A percentile compares a stretch with the other conserved stretches of the same genome.
These are phyloP conservation scores for Xerocomus minutiporus DNA, from an alignment of 1,284 basidiomycete genomes.

Conservation along the genomic window DNA sequence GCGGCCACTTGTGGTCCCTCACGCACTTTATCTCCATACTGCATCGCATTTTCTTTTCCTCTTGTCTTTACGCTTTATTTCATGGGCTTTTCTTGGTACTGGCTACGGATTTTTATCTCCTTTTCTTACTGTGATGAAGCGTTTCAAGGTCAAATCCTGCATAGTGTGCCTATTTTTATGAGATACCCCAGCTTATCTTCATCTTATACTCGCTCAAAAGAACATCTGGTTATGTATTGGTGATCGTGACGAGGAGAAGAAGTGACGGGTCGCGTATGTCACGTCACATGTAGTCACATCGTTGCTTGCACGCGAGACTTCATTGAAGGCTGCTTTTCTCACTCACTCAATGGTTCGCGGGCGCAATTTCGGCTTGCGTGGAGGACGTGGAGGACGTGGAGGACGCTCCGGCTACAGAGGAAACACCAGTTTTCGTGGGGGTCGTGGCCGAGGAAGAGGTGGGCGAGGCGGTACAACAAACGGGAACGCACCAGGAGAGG, in stretches of 20 bases:
- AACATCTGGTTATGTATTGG: not conserved
- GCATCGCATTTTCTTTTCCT: not conserved
- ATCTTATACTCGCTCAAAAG: too few species aligned
- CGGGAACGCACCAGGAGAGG: conserved; percentile 40
- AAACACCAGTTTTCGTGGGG: conserved; percentile 34
- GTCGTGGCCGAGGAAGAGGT: conserved; percentile 42
- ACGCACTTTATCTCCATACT: conserved; percentile 9
- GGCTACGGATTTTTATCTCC: too few species aligned
- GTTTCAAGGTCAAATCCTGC: too few species aligned
- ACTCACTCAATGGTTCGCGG: conserved; percentile 32
- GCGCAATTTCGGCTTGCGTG: conserved; percentile 36
- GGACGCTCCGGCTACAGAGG: conserved; percentile 49
- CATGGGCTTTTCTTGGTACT: too few species aligned
- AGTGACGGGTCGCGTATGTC: conserved; percentile 27
- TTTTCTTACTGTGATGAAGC: not conserved
- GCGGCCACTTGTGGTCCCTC: conserved; percentile 1
- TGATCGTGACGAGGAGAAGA: not conserved
- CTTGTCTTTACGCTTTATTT: too few species aligned
- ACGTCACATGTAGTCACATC: conserved; percentile 22
- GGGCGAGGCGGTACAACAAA: conserved; percentile 49
- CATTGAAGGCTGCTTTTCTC: not conserved
- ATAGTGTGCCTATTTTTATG: too few species aligned
- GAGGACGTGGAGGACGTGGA: conserved; percentile 29
- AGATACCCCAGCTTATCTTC: too few species aligned
- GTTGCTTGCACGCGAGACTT: not conserved